Evolutionary conservation across 2,329 filamentous ascomycete species (phyloP).

Genomic region (Didymella keratinophila): DNA sequence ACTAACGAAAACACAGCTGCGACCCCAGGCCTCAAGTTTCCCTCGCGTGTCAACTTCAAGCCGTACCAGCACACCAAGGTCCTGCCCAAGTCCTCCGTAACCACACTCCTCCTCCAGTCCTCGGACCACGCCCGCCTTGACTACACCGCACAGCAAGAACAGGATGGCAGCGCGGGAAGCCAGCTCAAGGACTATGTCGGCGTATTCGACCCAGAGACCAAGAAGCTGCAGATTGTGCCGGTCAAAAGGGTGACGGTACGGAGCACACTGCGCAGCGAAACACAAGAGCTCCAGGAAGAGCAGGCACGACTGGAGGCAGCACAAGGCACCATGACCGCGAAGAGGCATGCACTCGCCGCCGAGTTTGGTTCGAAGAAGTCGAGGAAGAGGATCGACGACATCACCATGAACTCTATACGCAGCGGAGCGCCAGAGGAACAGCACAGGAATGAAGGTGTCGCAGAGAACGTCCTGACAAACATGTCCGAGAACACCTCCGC

Average conservation of each 20-base stretch:
- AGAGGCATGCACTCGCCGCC: conserved; percentile 74
- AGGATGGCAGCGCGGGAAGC: conserved; percentile 56
- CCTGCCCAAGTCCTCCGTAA: conserved; percentile 39
- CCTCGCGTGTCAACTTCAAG: conserved; percentile 57
- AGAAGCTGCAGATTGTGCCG: conserved; percentile 61
- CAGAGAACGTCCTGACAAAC: conserved; percentile 63
- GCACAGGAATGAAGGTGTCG: conserved; percentile 40
- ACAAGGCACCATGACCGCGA: conserved; percentile 60
- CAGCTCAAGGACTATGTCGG: conserved; percentile 68
- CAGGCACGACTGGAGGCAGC: conserved; percentile 38
- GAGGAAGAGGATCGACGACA: conserved; percentile 75
- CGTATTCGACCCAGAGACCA: conserved; percentile 63
- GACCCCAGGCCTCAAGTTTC: conserved; percentile 54
- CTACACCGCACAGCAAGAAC: conserved; percentile 63
- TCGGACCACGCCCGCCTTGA: conserved; percentile 67
- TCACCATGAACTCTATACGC: conserved; percentile 74
- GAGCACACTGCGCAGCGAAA: conserved; percentile 56
- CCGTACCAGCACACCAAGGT: conserved; percentile 54
- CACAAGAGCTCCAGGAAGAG: conserved; percentile 50
- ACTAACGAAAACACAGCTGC: conserved; percentile 40
- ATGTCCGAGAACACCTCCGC: conserved; percentile 68
- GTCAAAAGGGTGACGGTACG: conserved; percentile 64
- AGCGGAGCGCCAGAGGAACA: conserved; percentile 30
- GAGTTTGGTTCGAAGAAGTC: conserved; percentile 88
- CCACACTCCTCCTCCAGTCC: conserved; percentile 66